These are phyloP conservation scores for Neurospora sp. DNA, from an alignment of 495 filamentous ascomycete genomes.

Conservation along the genomic window DNA sequence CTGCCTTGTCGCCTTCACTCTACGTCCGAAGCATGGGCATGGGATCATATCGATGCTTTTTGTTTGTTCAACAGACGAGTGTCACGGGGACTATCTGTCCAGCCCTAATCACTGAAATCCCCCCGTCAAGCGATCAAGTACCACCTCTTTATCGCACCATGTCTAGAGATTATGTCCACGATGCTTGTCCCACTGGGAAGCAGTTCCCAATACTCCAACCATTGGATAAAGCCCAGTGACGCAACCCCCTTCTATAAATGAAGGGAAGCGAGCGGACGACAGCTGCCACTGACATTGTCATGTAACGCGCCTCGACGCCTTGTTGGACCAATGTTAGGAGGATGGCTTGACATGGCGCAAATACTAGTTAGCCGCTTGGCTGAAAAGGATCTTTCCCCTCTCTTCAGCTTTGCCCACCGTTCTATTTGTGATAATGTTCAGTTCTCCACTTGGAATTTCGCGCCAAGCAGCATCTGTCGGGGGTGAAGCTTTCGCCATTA, in stretches of 20 bases:
- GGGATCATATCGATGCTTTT: background rate
- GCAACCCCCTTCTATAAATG: background rate
- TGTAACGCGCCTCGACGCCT: background rate
- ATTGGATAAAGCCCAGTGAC: background rate
- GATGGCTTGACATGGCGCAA: background rate
- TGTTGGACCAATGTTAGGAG: background rate
- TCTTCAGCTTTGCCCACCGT: background rate
- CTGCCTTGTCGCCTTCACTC: background rate
- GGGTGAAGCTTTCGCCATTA: background rate
- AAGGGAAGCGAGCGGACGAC: background rate
- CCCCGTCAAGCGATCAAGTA: background rate
- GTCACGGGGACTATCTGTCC: background rate
- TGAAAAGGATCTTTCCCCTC: background rate
- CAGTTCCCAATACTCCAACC: background rate
- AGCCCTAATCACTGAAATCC: background rate
- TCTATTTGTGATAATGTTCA: background rate
- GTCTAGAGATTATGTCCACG: background rate
- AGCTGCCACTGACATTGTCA: background rate
- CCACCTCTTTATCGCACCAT: background rate
- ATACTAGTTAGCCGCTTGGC: background rate
- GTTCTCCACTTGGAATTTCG: no score
- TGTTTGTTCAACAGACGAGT: background rate
- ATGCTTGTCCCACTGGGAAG: background rate
- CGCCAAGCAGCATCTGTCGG: no score
- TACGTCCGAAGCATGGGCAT: background rate